These are phyloP conservation scores for Senna siamea DNA, from an alignment of 306 rosid genomes.

Conservation along the genomic window DNA sequence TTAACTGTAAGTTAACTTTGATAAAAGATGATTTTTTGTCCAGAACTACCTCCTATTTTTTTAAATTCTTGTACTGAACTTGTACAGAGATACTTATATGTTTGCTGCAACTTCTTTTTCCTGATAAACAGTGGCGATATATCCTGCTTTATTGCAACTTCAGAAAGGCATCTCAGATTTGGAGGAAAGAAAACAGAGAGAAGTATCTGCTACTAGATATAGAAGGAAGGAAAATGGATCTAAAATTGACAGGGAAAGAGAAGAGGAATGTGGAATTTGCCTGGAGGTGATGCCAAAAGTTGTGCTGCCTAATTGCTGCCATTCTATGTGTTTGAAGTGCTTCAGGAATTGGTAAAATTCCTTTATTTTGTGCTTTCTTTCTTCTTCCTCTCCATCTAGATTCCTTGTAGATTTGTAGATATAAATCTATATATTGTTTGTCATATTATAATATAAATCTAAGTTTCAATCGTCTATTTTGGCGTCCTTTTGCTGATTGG, in stretches of 20 bases:
- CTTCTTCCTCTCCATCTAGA: conserved; percentile 19
- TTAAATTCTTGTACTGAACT: conserved; percentile 1
- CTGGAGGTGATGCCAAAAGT: conserved; percentile 79
- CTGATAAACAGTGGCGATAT: conserved; percentile 65
- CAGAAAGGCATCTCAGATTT: conserved; percentile 82
- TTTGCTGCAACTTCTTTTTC: conserved; percentile 4
- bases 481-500: not conserved
- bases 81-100: not conserved
- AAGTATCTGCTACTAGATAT: conserved; percentile 54
- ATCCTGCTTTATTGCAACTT: conserved; percentile 91
- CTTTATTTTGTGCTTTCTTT: not conserved
- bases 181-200: conserved; percentile 87
- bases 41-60: not conserved
- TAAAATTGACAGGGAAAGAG: conserved; percentile 79
- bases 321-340: conserved; percentile 79
- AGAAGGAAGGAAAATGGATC: conserved; percentile 60
- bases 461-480: not conserved
- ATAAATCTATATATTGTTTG: not conserved
- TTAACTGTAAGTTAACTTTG: conserved; percentile 67
- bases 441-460: conserved; percentile 1
- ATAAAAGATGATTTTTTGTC: conserved; percentile 17
- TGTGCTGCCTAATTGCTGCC: conserved; percentile 87
- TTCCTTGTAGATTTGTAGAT: not conserved
- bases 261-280: conserved; percentile 94
- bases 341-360: conserved; percentile 74